A percentile compares a stretch with the other conserved stretches of the same genome.
Conservation (phyloP, 2,329 filamentous ascomycete genomes). For the Arthrobotrys pseudoclavata region DNA sequence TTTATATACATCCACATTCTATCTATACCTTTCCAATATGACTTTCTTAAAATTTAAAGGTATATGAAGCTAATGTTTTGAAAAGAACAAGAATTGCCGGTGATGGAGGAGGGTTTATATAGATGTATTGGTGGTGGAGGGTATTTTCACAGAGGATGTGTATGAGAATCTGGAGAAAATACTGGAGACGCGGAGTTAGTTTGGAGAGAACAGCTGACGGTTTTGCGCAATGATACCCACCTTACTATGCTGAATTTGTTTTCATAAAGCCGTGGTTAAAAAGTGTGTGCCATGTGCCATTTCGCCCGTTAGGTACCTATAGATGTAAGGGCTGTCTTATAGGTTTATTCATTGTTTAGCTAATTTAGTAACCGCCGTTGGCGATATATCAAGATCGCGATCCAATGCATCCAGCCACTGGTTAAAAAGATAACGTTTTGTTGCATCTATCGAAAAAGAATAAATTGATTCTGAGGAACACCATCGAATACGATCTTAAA, state of each 20-base stretch:
- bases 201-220: neutral
- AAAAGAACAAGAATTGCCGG: slow-evolving; percentile 30
- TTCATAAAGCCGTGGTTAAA: too few relatives aligned
- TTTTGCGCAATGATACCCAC: neutral
- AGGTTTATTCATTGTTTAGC: neutral
- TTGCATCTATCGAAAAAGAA: too few relatives aligned
- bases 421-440: too few relatives aligned
- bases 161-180: slow-evolving; percentile 4
- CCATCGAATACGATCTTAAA: neutral
- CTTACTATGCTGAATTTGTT: neutral
- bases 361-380: neutral
- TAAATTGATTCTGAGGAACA: too few relatives aligned
- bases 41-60: neutral
- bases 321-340: neutral
- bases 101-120: slow-evolving; percentile 39
- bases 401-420: neutral
- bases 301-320: neutral
- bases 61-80: neutral
- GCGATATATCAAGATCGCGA: neutral
- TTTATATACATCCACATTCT: neutral
- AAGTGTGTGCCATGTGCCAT: neutral
- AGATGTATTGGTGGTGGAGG: slow-evolving; percentile 21
- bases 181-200: slow-evolving; percentile 9
- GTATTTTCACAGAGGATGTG: slow-evolving; percentile 2
- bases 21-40: neutral